Base-by-base conservation (phyloP, 805 yeast species). In the Candida gorgasii region DNA sequence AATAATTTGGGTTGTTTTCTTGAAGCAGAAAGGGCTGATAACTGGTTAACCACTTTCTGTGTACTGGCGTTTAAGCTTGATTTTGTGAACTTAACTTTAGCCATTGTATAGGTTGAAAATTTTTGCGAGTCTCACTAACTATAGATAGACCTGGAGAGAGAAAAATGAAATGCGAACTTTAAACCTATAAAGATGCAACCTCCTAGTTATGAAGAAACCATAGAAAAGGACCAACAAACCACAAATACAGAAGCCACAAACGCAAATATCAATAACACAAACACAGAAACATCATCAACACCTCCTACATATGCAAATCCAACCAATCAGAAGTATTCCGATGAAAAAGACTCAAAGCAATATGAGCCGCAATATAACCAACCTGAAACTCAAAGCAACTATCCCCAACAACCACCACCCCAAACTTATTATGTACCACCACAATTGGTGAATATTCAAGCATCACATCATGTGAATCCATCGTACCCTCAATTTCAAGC, bases 1-100 rank as follows among this genome's bases (percentile, higher is more conserved):
- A 93, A 63, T 53, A 88, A 69, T 52, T 82, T 79, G 35, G 99
- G 99, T 63, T 84, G 90, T 63, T 89, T 92, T 69, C 89, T 82
- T 44, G 85, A 78, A 6, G 95, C 97, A 9, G 93, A 80, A 52
- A 90, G 62, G 16, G 92, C 96, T 30, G 95, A 84, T 48, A 92
- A 75, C 67, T 82, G 84, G 52, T 69, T 67, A 34, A 69, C 73
- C 39, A 70, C 70, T 46, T 56, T 67, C 43, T 70, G 74, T 5
- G 76, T 70, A 15, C 59, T 50, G 32, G 61, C 58, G 43, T 34
- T 34, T 22, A 34, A 6, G 9, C 5, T 34, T 20, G 37, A 34
- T 55, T 57, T 49, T 65, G 64, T 4, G 61, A 61, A 42, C 69
- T 66, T 17, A 14, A 13, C 28, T 34, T 34, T 34, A 34, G 37